A percentile compares a stretch with the other conserved stretches of the same genome.
These are phyloP conservation scores for Leccinum imitatum DNA, from an alignment of 768 basidiomycete genomes.

Conservation along the genomic window DNA sequence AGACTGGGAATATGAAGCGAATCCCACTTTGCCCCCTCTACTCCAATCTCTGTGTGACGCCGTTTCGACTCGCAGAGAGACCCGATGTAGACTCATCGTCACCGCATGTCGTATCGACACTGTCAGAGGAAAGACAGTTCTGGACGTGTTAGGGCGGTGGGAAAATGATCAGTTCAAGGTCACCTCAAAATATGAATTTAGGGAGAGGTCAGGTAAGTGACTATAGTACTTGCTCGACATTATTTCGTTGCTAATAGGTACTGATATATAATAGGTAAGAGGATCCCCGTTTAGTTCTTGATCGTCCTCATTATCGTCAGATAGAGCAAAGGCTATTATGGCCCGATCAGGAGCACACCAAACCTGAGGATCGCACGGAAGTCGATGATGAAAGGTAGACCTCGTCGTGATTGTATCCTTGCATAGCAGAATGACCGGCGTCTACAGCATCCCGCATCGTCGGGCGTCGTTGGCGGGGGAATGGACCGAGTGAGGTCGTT, in stretches of 20 bases:
- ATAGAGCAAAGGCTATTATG: background rate
- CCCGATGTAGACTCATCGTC: background rate
- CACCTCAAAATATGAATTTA: background rate
- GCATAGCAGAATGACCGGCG: background rate
- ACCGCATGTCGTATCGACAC: background rate
- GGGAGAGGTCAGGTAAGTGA: background rate
- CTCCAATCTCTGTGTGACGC: background rate
- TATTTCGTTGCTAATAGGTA: background rate
- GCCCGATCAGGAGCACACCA: background rate
- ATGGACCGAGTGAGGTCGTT: background rate
- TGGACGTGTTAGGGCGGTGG: background rate
- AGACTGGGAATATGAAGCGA: background rate
- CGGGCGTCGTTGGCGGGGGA: background rate
- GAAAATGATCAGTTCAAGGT: background rate
- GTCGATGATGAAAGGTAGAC: background rate
- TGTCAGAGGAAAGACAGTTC: background rate
- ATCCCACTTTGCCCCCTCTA: background rate
- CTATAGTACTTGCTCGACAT: background rate
- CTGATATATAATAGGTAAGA: background rate
- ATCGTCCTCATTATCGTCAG: background rate
- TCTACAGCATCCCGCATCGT: background rate
- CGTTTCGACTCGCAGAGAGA: background rate
- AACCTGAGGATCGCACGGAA: background rate
- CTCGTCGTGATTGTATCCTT: background rate
- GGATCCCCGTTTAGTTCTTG: background rate